Base-by-base conservation (phyloP, 768 basidiomycete genomes). In the Lenzites betulinus region DNA sequence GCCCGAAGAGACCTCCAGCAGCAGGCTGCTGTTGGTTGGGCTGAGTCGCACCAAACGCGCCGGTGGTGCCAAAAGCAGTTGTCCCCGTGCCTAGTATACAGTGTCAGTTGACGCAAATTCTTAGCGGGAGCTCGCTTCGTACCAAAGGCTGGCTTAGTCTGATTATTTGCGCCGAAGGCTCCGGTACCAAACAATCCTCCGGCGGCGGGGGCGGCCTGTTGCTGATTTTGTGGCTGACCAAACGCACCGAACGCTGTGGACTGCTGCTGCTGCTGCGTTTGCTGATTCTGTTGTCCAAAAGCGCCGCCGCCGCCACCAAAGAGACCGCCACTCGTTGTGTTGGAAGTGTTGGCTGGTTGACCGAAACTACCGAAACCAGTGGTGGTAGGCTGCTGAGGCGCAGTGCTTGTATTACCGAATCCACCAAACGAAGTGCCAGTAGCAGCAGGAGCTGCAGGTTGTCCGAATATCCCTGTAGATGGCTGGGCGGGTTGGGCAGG, bases 1-100 rank as follows among this genome's bases (percentile, higher is more conserved):
- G 71, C 22, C 76, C 78, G 64, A 79, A 80, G 3, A 77, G 43
- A 66, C 74, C 69, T 23, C 71, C 56, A n/a, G 65, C 64, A 15
- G 70, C 59, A 20, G 66, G 46, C 38, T 65, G 65, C 54, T 72
- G 72, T 28, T 43, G 48, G 42, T 55, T 56, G 18, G 42, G 38
- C 49, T 71, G 73, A 47, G 67, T 71, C 22, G 75, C 75, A 39
- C 75, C 67, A 42, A 82, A 81, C 11, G 78, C 59, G 49, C 71
- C 69, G 7, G 71, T 70, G 12, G 70, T 65, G 4, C 56, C 56
- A 33, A 58, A 58, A 4, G 60, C 64, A 15, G 70, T 65, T 26
- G 69, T 67, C 3, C 57, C 66, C 3, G 59, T 64, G 44, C 48
- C 51, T 63, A 44, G 16, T 16, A 33, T 52, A 42, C 5, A 3